A percentile compares a stretch with the other conserved stretches of the same genome.
Conservation (phyloP, 192 early-diverging fungal species). For the Dispira simplex region DNA sequence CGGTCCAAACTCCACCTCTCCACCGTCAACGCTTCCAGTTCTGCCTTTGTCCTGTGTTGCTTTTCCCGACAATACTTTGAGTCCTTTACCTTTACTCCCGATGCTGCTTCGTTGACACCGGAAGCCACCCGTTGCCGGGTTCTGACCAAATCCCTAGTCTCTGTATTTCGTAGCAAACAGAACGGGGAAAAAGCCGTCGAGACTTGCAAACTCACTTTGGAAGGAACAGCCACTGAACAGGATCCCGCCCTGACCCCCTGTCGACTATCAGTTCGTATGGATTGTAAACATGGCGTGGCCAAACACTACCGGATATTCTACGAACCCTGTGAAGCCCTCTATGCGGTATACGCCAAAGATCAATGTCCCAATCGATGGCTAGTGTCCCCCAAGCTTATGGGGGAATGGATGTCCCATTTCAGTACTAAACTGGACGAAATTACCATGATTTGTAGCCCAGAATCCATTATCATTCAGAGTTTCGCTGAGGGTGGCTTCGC, state of each 20-base stretch:
- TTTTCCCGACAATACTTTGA: conserved; percentile 50
- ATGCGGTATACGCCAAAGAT: conserved; percentile 19
- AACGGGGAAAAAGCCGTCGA: conserved; percentile 17
- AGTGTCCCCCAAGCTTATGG: conserved; percentile 21
- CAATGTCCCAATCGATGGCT: conserved; percentile 26
- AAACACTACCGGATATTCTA: conserved; percentile 29
- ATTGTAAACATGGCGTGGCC: conserved; percentile 24
- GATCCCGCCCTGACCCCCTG: neutral
- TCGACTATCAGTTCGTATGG: conserved; percentile 17
- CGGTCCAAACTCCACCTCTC: conserved; percentile 20
- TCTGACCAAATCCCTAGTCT: conserved; percentile 21
- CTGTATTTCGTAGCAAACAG: conserved; percentile 20
- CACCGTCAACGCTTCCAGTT: conserved; percentile 50
- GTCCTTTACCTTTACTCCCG: conserved; percentile 26
- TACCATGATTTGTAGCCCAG: conserved; percentile 6
- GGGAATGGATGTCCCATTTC: conserved; percentile 28
- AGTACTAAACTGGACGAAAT: conserved; percentile 25
- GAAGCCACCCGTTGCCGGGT: conserved; percentile 23
- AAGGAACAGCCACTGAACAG: conserved; percentile 14
- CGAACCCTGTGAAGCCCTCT: conserved; percentile 24
- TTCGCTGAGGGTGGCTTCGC: conserved; percentile 13
- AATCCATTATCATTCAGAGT: conserved; percentile 20
- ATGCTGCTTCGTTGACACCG: conserved; percentile 7
- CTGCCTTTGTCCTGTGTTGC: conserved; percentile 39
- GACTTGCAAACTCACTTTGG: conserved; percentile 21